Evolutionary conservation across 1,139 yeast species (phyloP).

Genomic region (Yamadazyma buinensis): DNA sequence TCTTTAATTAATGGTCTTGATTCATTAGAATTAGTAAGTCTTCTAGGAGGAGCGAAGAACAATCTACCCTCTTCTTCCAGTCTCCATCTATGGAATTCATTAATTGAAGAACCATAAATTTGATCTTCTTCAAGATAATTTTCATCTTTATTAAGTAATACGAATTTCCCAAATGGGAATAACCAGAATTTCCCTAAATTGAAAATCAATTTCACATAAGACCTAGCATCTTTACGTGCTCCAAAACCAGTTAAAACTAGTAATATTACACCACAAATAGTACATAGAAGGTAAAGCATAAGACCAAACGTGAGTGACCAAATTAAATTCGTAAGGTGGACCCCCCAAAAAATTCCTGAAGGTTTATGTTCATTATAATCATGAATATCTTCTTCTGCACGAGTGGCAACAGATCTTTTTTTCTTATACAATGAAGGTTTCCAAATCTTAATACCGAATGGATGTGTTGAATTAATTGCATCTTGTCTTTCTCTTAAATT

Average conservation of each 20-base stretch:
- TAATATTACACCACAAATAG: conserved; percentile 40
- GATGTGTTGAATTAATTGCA: conserved; percentile 95
- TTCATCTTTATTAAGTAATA: conserved; percentile 71
- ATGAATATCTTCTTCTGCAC: conserved; percentile 93
- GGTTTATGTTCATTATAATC: conserved; percentile 56
- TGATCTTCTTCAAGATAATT: conserved; percentile 84
- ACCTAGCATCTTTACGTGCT: conserved; percentile 31
- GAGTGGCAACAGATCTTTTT: conserved; percentile 82
- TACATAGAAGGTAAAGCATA: conserved; percentile 50
- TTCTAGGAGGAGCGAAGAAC: conserved; percentile 65
- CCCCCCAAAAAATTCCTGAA: conserved; percentile 55
- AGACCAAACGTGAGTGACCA: conserved; percentile 79
- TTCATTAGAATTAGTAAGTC: conserved; percentile 35
- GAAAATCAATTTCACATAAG: conserved; percentile 60
- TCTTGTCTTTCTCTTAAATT: conserved; percentile 92
- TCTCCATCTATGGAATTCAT: conserved; percentile 89
- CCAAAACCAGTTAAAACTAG: conserved; percentile 49
- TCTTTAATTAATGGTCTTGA: conserved; percentile 41
- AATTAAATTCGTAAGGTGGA: conserved; percentile 64
- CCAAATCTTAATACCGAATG: conserved; percentile 98
- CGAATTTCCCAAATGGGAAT: conserved; percentile 88
- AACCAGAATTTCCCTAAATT: conserved; percentile 68
- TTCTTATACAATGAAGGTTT: conserved; percentile 95
- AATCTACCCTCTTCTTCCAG: conserved; percentile 68
- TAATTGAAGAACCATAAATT: conserved; percentile 79